These are phyloP conservation scores for Apostasia shenzhenica DNA, from an alignment of 106 monocot species.

Conservation along the genomic window DNA sequence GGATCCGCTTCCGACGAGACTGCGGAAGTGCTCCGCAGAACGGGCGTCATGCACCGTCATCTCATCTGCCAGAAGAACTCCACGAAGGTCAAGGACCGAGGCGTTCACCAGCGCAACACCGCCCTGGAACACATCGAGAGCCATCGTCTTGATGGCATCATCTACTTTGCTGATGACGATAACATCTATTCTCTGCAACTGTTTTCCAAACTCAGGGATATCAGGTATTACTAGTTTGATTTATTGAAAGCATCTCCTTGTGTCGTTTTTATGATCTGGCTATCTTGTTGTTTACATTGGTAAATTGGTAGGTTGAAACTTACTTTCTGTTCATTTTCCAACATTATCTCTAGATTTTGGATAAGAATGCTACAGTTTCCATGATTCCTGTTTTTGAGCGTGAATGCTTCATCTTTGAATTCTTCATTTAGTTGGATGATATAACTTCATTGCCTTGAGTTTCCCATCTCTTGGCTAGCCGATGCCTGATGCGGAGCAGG, in stretches of 20 bases:
- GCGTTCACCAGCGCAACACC: constrained; percentile 45
- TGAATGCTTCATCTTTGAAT: too few species aligned
- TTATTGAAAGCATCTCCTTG: background rate
- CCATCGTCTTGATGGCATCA: constrained; percentile 39
- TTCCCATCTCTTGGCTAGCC: too few species aligned
- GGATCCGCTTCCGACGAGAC: constrained; percentile 47
- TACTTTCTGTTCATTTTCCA: too few species aligned
- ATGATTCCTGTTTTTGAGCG: too few species aligned
- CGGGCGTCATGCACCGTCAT: constrained; percentile 69
- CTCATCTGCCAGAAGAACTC: constrained; percentile 21
- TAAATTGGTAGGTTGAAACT: background rate
- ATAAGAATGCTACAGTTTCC: too few species aligned
- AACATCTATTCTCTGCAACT: constrained; percentile 46
- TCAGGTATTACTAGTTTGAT: constrained; percentile 21
- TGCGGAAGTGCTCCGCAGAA: constrained; percentile 42
- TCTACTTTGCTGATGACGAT: constrained; percentile 58
- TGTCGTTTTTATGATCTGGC: background rate
- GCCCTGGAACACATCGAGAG: constrained; percentile 40
- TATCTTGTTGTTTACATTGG: background rate
- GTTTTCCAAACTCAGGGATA: constrained; percentile 29
- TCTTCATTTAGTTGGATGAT: too few species aligned
- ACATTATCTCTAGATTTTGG: too few species aligned
- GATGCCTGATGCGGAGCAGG: too few species aligned
- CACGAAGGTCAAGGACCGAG: constrained; percentile 24
- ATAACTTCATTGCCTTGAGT: too few species aligned